A percentile compares a stretch with the other conserved stretches of the same genome.
Conservation (phyloP, 768 basidiomycete species). For the Lepiota venenata region DNA sequence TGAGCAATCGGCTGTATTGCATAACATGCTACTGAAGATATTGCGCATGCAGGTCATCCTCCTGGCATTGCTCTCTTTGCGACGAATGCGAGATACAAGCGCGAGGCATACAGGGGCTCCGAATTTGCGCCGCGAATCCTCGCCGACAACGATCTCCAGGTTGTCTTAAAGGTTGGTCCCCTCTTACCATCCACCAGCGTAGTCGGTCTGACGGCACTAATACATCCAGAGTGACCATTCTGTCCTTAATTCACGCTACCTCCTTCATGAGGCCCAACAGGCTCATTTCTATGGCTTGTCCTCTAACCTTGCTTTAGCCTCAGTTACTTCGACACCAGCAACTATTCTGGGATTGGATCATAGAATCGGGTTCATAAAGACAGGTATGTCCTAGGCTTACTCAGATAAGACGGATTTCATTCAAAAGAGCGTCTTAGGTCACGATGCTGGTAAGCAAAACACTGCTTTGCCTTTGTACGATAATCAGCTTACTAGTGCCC, state of each 20-base stretch:
- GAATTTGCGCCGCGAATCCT: slow-evolving; percentile 76
- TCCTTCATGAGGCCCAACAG: slow-evolving; percentile 76
- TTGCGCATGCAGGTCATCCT: slow-evolving; percentile 39
- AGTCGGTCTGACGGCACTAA: not conserved
- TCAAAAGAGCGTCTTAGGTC: slow-evolving; percentile 34
- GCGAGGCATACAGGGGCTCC: slow-evolving; percentile 76
- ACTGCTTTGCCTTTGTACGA: not conserved
- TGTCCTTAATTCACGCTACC: slow-evolving; percentile 61
- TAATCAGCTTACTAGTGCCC: not conserved
- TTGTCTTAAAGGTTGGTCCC: slow-evolving; percentile 64
- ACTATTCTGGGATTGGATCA: slow-evolving; percentile 69
- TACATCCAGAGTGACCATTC: slow-evolving; percentile 57
- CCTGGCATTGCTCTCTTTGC: slow-evolving; percentile 79
- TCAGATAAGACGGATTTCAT: not conserved
- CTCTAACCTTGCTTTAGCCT: slow-evolving; percentile 59
- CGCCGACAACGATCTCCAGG: slow-evolving; percentile 61
- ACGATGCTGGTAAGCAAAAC: slow-evolving; percentile 54
- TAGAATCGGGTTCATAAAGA: slow-evolving; percentile 65
- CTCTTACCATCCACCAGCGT: not conserved
- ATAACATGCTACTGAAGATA: not conserved
- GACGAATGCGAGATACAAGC: slow-evolving; percentile 54
- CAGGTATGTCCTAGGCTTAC: slow-evolving; percentile 31
- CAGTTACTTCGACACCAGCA: slow-evolving; percentile 73
- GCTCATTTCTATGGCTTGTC: slow-evolving; percentile 72
- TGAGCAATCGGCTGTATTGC: slow-evolving; percentile 17